Evolutionary conservation across 768 basidiomycete species (phyloP), one percentile per base, ranked within the genome.

Genomic region (Rhodotorula diobovata): DNA sequence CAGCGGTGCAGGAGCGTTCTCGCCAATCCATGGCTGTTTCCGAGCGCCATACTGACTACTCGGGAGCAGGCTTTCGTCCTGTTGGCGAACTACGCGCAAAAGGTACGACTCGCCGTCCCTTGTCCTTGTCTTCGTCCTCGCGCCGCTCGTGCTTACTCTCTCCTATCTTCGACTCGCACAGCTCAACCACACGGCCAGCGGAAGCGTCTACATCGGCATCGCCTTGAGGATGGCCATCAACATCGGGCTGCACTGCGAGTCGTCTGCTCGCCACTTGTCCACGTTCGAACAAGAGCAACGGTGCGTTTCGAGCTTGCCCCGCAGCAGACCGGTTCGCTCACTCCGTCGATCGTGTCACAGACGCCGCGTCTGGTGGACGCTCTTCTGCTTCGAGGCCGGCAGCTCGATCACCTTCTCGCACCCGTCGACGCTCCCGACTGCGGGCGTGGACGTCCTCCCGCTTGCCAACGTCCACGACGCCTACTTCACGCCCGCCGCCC

Each of bases 171-270:
- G 45, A 9, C 16, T 20, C 20, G 8, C 18, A 21, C 45, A 46
- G 62, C 51, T 55, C 51, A 63, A 63, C 53, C 53, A 54, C 41
- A 32, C 30, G 39, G 54, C 62, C n/a, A 28, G n/a, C 37, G 62
- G 62, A 1, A 18, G 51, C 39, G 53, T 63, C 39, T 63, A 43
- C 62, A 51, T 63, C 53, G 62, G 62, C 32, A 63, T 63, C 39
- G 62, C 53, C 1, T 14, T 63, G 18, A 39, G 62, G 1, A 30
- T 63, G n/a, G 62, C 62, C 7, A 63, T 63, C 53, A 63, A 63
- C 53, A 53, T 63, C 39, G 62, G 62, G 20, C 23, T 63, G n/a
- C 62, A 63, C 21, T 43, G 39, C n/a, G 62, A 63, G 37, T 39
- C 39, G n/a, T 41, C 39, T 2, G 53, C n/a, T 18, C n/a, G 30